Base-by-base conservation (phyloP, 2,329 filamentous ascomycete genomes). In the Clonostachys rosea region DNA sequence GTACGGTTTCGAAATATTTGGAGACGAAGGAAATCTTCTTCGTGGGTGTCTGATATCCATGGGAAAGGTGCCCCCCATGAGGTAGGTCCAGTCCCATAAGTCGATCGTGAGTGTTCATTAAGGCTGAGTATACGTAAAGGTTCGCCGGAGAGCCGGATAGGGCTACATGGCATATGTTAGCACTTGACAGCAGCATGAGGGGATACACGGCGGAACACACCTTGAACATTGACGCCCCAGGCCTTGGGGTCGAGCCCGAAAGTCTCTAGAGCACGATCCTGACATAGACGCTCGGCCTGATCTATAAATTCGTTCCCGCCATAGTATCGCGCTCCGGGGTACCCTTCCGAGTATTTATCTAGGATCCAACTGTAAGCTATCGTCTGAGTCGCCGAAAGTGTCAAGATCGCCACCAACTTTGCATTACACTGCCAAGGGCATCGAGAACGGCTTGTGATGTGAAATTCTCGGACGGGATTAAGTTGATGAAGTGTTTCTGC, bases 281-380 rank as follows among this genome's bases (percentile, higher is more conserved):
- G 94, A 70, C 92, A 97, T 43, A 96, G 75, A 42, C 86, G 76
- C 73, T 97, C 92, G 6, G 92, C 83, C 61, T 90, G 81, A 62
- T 97, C 92, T 61, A 97, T 97, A 68, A 91, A 91, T 70, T 96
- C 88, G 67, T 97, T 97, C 54, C 92, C 92, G 46, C 92, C 92
- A 64, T 97, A 97, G 74, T 97, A 97, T 63, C 92, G 81, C 51
- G 92, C 92, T 48, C 94, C 94, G 34, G 92, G 94, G 61, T 99
- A 99, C 45, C 94, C 94, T 69, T 99, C 94, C 1, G 94, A 97
- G 73, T 99, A 99, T 69, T 99, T 97, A 71, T 97, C 89, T 87
- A 60, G 52, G 51, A 30, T 13, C 16, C 30, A 36, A 16, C 11
- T 4, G 33, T 37, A 11, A n/a, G 24, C 33, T 36, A 37, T 7